Conservation (phyloP, 2,329 filamentous ascomycete species). For the Emergomyces africanus region DNA sequence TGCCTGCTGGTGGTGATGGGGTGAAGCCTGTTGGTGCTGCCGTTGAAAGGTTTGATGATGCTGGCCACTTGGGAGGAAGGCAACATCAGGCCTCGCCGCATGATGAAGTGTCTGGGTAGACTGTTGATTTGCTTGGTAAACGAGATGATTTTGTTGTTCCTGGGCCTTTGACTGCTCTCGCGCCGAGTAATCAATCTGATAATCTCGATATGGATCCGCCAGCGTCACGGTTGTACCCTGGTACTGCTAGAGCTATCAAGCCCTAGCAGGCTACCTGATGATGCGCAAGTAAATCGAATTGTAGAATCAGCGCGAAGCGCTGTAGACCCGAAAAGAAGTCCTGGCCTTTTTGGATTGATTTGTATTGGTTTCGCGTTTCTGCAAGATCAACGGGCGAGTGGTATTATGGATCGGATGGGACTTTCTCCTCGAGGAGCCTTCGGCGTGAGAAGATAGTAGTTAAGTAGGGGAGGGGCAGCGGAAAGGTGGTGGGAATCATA, state of each 20-base stretch:
- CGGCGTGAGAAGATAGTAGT: neutral
- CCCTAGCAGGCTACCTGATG: constrained; percentile 46
- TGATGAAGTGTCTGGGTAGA: constrained; percentile 23
- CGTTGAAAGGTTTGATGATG: constrained; percentile 25
- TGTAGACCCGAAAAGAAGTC: neutral
- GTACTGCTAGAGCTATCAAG: constrained; percentile 61
- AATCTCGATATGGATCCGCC: constrained; percentile 64
- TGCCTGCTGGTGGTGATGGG: constrained; percentile 22
- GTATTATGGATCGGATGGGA: neutral
- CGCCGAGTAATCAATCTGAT: constrained; percentile 62
- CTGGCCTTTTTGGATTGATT: neutral
- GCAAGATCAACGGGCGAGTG: neutral
- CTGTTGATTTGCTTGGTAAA: constrained; percentile 43
- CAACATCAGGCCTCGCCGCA: constrained; percentile 20
- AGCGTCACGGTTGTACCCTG: constrained; percentile 59
- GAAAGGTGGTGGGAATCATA: neutral
- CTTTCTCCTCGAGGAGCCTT: neutral
- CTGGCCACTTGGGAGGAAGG: constrained; percentile 21
- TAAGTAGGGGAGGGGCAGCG: neutral
- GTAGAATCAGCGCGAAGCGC: neutral
- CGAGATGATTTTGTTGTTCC: constrained; percentile 51
- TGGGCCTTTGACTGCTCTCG: constrained; percentile 54
- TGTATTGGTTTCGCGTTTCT: neutral
- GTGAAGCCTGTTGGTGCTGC: constrained; percentile 24
- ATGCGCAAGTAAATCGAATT: constrained; percentile 6